Conservation (phyloP, 225 moss, liverwort and hornwort genomes). For the Anthoceros angustus region DNA sequence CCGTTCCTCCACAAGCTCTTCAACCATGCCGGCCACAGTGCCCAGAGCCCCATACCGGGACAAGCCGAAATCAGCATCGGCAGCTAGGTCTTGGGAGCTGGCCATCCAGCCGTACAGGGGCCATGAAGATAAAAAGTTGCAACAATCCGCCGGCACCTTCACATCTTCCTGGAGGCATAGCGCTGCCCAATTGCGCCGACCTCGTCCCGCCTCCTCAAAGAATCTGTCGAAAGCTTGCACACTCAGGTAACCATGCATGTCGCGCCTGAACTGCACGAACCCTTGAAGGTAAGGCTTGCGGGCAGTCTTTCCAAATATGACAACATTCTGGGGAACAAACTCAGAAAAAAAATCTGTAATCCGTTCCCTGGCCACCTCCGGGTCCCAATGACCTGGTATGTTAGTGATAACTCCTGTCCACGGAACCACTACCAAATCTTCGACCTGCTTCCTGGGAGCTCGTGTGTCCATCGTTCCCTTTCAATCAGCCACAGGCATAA, state of each 20-base stretch:
- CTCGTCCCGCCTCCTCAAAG: background rate
- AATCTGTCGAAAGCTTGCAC: background rate
- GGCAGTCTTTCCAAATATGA: background rate
- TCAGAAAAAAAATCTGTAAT: background rate
- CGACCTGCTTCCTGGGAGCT: too few species aligned
- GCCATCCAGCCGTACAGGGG: slow-evolving; percentile 1
- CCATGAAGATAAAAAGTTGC: background rate
- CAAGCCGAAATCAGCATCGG: background rate
- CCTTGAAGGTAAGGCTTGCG: background rate
- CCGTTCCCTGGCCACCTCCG: background rate
- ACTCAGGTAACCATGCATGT: background rate
- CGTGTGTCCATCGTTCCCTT: too few species aligned
- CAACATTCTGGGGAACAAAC: background rate
- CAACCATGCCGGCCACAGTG: background rate
- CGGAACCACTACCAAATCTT: background rate
- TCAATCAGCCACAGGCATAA: too few species aligned
- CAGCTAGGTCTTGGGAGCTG: background rate
- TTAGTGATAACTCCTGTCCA: background rate
- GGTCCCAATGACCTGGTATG: background rate
- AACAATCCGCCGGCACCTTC: background rate
- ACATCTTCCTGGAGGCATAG: background rate
- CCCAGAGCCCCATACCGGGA: background rate
- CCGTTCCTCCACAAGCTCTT: background rate
- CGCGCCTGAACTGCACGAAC: background rate
- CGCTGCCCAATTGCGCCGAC: background rate